These are phyloP conservation scores for Leccinum subspadiceum DNA, from an alignment of 1,284 basidiomycete species.

Conservation along the genomic window DNA sequence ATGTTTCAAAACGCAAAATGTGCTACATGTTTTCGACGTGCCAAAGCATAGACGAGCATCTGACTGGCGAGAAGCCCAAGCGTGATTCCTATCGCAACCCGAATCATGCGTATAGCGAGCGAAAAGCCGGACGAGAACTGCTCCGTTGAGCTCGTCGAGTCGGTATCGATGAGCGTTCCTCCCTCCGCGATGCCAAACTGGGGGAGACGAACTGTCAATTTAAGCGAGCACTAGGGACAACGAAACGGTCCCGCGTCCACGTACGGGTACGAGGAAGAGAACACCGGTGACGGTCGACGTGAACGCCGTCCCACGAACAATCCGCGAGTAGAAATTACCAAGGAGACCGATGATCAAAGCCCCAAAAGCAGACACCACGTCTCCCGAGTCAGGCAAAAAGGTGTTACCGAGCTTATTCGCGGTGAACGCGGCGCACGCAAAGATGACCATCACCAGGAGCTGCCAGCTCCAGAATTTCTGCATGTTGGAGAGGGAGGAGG, in stretches of 20 bases:
- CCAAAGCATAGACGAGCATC: slow-evolving; percentile 75
- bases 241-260: slow-evolving; percentile 8
- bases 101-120: slow-evolving; percentile 75
- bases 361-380: slow-evolving; percentile 73
- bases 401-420: slow-evolving; percentile 61
- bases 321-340: slow-evolving; percentile 78
- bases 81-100: slow-evolving; percentile 84
- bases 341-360: slow-evolving; percentile 79
- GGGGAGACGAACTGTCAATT: slow-evolving; percentile 1
- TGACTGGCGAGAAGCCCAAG: slow-evolving; percentile 81
- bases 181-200: slow-evolving; percentile 84
- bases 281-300: slow-evolving; percentile 89
- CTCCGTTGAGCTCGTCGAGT: slow-evolving; percentile 49
- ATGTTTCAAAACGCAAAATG: slow-evolving; percentile 71
- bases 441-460: slow-evolving; percentile 74
- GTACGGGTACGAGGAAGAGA: slow-evolving; percentile 78
- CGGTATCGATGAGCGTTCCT: slow-evolving; percentile 75
- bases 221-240: not conserved
- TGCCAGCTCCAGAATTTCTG: slow-evolving; percentile 70
- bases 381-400: slow-evolving; percentile 49
- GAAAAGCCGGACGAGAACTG: slow-evolving; percentile 70
- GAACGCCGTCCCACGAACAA: slow-evolving; percentile 79
- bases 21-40: slow-evolving; percentile 67
- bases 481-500: slow-evolving; percentile 76
- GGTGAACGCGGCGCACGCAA: slow-evolving; percentile 74